Evolutionary conservation across 139 green algal species (phyloP), one percentile per base, ranked within the genome.

Genomic region (Picochlorum sp.): DNA sequence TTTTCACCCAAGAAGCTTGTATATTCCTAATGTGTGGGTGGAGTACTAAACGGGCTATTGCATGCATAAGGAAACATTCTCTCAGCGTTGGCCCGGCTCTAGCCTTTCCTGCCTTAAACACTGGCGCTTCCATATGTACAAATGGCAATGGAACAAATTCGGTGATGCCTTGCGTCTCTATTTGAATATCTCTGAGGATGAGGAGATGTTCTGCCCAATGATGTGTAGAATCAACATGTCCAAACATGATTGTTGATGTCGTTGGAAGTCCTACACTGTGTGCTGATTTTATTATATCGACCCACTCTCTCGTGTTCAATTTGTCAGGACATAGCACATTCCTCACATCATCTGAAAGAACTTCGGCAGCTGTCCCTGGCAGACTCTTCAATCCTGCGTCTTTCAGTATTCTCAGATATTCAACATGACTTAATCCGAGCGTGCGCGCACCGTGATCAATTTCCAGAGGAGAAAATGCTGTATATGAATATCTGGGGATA

Each of bases 111-210:
- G 63, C 68, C 11, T 85, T 72, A 71, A 84, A 96, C 13, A 93
- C 59, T 1, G 89, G 89, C 10, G 87, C 77, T 72, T 95, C 78
- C 85, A 95, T 94, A 84, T 95, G 87, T 52, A 96, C 90, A 78
- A 96, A 96, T 6, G 90, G 88, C 44, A 96, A 85, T 34, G 90
- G 89, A 51, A 96, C 90, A 68, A 96, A 95, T 71, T 96, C 90
- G 0, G 86, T 86, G 73, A 96, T 84, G n/a, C 38, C 16, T 14
- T 45, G 34, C 21, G 61, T 59, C 20, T 66, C 63, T 4, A 49
- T 38, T n/a, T 84, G 79, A 71, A 94, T 49, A 18, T 64, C 61
- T 28, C 86, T 74, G 34, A 96, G 71, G 6, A 45, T 45, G 9
- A 80, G 57, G 47, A 95, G 70, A 72, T 96, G 89, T 2, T 62